Evolutionary conservation across 495 filamentous ascomycete species (phyloP).

Genomic region (Penicillium bialowiezense): DNA sequence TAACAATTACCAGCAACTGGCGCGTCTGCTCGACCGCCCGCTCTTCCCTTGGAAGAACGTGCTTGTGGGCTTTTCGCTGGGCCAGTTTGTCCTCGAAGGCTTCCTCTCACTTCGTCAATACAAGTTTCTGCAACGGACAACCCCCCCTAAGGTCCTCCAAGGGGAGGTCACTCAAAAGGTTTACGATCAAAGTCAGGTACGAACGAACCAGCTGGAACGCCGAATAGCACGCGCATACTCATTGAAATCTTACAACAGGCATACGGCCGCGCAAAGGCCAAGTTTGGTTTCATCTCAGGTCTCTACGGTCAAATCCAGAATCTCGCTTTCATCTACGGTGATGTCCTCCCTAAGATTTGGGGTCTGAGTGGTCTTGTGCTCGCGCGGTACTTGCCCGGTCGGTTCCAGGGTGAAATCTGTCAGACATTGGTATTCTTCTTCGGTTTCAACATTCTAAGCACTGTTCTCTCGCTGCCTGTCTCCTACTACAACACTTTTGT

Average conservation of each 20-base stretch:
- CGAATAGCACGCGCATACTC: constrained; percentile 4
- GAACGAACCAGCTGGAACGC: not conserved
- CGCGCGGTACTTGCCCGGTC: constrained; percentile 65
- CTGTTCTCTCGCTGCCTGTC: constrained; percentile 72
- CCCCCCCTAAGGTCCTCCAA: constrained; percentile 77
- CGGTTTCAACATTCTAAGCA: constrained; percentile 76
- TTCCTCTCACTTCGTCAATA: constrained; percentile 87
- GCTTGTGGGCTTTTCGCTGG: constrained; percentile 87
- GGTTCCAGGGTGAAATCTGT: constrained; percentile 87
- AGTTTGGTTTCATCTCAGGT: constrained; percentile 74
- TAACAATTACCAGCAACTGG: constrained; percentile 64
- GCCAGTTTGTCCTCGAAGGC: constrained; percentile 82
- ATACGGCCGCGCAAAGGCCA: constrained; percentile 92
- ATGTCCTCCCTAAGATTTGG: constrained; percentile 91
- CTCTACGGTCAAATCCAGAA: constrained; percentile 86
- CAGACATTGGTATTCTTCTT: constrained; percentile 93
- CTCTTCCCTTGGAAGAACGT: constrained; percentile 96
- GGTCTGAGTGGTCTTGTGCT: constrained; percentile 71
- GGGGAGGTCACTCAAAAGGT: constrained; percentile 84
- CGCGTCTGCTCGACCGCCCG: constrained; percentile 82
- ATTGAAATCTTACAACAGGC: constrained; percentile 46
- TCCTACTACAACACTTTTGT: constrained; percentile 92
- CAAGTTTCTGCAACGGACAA: constrained; percentile 71
- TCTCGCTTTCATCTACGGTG: constrained; percentile 80
- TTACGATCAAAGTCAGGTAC: constrained; percentile 89